These are phyloP conservation scores for Phytophthora melonis DNA, from an alignment of 352 stramenopile genomes.

Conservation along the genomic window DNA sequence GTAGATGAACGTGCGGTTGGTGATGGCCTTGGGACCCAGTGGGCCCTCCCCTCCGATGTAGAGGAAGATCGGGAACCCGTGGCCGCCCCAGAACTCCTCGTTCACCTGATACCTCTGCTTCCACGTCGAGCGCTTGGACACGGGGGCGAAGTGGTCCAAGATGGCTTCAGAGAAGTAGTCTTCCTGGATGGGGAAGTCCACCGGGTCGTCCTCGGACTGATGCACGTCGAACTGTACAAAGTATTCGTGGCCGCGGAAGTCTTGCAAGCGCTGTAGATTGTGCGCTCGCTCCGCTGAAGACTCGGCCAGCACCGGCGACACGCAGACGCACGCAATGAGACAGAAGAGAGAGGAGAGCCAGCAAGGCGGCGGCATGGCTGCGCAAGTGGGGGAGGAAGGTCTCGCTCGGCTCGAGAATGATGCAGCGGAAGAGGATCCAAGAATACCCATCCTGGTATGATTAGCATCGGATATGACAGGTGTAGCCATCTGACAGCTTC, in stretches of 20 bases:
- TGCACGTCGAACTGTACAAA: slow-evolving; percentile 64
- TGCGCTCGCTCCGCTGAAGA: slow-evolving; percentile 29
- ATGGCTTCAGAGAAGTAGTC: slow-evolving; percentile 69
- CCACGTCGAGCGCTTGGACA: slow-evolving; percentile 70
- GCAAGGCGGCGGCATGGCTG: slow-evolving; percentile 20
- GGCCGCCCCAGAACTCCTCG: slow-evolving; percentile 85
- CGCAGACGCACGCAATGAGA: slow-evolving; percentile 10
- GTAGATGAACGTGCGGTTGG: slow-evolving; percentile 83
- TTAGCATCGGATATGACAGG: slow-evolving; percentile 34
- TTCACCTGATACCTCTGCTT: slow-evolving; percentile 93
- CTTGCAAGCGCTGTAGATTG: slow-evolving; percentile 61
- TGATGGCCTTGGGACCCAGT: slow-evolving; percentile 63
- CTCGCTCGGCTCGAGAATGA: neutral
- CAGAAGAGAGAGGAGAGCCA: neutral
- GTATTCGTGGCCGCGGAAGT: slow-evolving; percentile 77
- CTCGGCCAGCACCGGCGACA: slow-evolving; percentile 4
- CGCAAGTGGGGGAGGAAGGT: neutral
- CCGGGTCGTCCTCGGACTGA: slow-evolving; percentile 33
- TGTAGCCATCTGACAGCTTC: neutral
- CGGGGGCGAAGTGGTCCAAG: slow-evolving; percentile 76
- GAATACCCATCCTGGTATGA: slow-evolving; percentile 27
- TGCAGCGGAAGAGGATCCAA: neutral
- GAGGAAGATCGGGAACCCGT: slow-evolving; percentile 88
- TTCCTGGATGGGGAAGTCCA: slow-evolving; percentile 54
- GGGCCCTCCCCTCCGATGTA: slow-evolving; percentile 88